Base-by-base conservation (phyloP, 768 basidiomycete species). In the Collybiopsis luxurians region DNA sequence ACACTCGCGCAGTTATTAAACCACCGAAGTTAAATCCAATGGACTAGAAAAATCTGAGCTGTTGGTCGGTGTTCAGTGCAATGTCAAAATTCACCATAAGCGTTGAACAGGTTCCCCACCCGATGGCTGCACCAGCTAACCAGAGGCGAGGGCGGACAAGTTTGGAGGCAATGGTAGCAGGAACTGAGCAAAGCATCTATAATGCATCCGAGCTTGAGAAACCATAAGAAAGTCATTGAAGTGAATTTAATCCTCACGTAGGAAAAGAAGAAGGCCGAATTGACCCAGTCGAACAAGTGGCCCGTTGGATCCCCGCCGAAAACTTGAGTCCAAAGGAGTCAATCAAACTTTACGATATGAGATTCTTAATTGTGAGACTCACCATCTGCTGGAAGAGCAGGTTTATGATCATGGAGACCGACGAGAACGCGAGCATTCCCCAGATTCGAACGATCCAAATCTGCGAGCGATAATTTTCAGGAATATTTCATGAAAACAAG, bases 41-140 rank as follows among this genome's bases (percentile, higher is more conserved):
- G 2, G 90, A 69, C 89, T 90, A 61, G n/a, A n/a, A n/a, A n/a
- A n/a, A n/a, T n/a, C n/a, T n/a, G n/a, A n/a, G n/a, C n/a, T n/a
- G n/a, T n/a, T n/a, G 51, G 19, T 38, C n/a, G n/a, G n/a, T 23
- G 19, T 13, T 6, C 17, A 23, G 36, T 9, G 12, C 19, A 30
- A 17, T 5, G 11, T 24, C n/a, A 23, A 6, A 12, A 52, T 74
- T 56, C 54, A 86, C 88, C 83, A 88, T 82, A 43, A 90, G 74
- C 0, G 86, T 86, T 9, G 89, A 90, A 34, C 81, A 83, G n/a
- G 84, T 61, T 2, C 90, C 89, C 90, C 90, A 92, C 30, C 88
- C 87, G 4, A 88, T 67, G 0, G 87, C 84, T 36, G 83, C 76
- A 17, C 69, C 69, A 15, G 85, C 86, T 56, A 91, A 78, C 84